Base-by-base conservation (phyloP, 1,284 basidiomycete species). In the Melampsora abietis-canadensis region DNA sequence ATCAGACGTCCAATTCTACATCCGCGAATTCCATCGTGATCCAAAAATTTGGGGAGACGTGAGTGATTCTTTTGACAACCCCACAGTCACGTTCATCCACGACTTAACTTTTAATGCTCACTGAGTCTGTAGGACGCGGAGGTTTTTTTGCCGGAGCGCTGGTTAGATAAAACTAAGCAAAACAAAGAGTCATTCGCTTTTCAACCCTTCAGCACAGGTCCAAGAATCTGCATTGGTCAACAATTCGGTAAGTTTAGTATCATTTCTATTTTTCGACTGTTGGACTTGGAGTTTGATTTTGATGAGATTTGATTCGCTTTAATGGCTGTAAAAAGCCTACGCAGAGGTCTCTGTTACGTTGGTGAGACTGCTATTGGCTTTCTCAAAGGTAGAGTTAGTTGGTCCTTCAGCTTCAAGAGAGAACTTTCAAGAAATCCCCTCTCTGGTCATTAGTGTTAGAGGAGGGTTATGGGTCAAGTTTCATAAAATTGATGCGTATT, bases 281-380 rank as follows among this genome's bases (percentile, higher is more conserved):
- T 10, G 12, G n/a, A 40, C 17, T 40, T 2, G 3, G 48, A 30
- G n/a, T 19, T 27, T 24, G 27, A 34, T 24, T 15, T 10, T 57
- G 61, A 14, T 47, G n/a, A 34, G 34, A 8, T 34, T 34, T 34
- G 34, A 34, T 4, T 34, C 30, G 40, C 47, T 34, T 34, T 3
- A 34, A 6, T 12, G 34, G n/a, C 7, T 54, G 7, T 57, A 8
- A 34, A 8, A 57, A 73, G 69, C 89, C 3, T 87, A 87, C 76
- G 89, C 89, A 79, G 87, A 90, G 80, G 86, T 87, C 60, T 87
- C 87, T 2, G 90, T 86, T 79, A 87, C 89, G 81, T 84, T 90
- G 46, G 86, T 88, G 10, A 84, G 87, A 37, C 80, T 90, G 31
- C 80, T 90, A 64, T 89, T 90, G 78, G 84, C 84, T 27, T 90